phyloP scores from a whole-genome alignment of 1,284 basidiomycete species.

The Naganishia sp. region DNA sequence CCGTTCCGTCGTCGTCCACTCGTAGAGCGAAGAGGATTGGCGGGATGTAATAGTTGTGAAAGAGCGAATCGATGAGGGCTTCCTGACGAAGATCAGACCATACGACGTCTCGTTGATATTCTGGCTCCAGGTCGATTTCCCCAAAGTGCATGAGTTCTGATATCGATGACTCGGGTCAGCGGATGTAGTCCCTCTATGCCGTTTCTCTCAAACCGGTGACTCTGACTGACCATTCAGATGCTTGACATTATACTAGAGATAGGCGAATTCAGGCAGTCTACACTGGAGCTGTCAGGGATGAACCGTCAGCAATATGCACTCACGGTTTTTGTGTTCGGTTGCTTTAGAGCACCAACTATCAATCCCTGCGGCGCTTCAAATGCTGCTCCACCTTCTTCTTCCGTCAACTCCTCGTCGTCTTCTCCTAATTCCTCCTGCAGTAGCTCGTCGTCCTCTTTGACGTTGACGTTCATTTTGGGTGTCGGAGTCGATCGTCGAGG shows the following conservation, averaged over 20 bases:
- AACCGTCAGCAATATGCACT: constrained; percentile 39
- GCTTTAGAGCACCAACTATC: constrained; percentile 39
- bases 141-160: constrained; percentile 45
- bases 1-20: constrained; percentile 33
- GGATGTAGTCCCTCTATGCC: background rate
- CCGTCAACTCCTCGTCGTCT: constrained; percentile 37
- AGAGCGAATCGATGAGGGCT: constrained; percentile 27
- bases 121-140: constrained; percentile 43
- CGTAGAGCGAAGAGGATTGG: constrained; percentile 48
- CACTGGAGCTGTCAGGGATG: background rate
- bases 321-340: constrained; percentile 36
- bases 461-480: constrained; percentile 1
- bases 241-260: constrained; percentile 9
- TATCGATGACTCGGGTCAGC: background rate
- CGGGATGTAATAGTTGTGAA: constrained; percentile 50
- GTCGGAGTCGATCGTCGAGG: background rate
- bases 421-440: constrained; percentile 38
- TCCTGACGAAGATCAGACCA: constrained; percentile 38
- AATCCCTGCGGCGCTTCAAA: constrained; percentile 36
- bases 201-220: background rate
- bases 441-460: constrained; percentile 34
- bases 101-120: constrained; percentile 52
- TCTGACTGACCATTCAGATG: constrained; percentile 11
- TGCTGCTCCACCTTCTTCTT: constrained; percentile 27
- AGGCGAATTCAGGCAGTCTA: background rate